Evolutionary conservation across 164 flowering plant genomes (phyloP).

Genomic region (Saururus chinensis): DNA sequence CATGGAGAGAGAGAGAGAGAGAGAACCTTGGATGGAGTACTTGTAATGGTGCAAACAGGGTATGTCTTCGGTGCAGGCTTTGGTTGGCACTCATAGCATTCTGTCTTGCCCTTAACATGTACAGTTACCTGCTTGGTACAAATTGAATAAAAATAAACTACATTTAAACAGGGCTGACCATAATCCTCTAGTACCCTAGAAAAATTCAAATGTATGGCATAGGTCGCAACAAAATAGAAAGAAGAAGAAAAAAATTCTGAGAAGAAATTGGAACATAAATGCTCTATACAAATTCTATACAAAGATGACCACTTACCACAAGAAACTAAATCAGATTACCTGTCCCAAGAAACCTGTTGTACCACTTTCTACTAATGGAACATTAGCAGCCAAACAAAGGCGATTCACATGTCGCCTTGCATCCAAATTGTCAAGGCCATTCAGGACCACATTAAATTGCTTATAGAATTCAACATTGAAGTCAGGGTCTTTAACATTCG

Average conservation of each 20-base stretch:
- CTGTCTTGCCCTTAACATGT: conserved; percentile 87
- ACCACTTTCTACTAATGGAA: conserved; percentile 96
- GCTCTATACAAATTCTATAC: neutral
- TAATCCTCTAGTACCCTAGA: too few species aligned
- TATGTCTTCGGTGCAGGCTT: conserved; percentile 92
- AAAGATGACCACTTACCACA: too few species aligned
- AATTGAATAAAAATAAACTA: neutral
- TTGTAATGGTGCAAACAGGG: conserved; percentile 98
- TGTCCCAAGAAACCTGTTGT: conserved; percentile 98
- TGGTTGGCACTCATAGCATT: conserved; percentile 95
- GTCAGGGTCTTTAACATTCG: conserved; percentile 79
- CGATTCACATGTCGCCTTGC: conserved; percentile 97
- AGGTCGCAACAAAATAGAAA: neutral
- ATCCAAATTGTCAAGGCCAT: conserved; percentile 95
- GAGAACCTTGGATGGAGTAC: conserved; percentile 93
- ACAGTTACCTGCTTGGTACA: conserved; percentile 63
- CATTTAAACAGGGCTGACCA: neutral
- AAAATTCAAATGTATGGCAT: too few species aligned
- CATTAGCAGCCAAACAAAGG: conserved; percentile 90
- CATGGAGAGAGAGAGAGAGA: neutral
- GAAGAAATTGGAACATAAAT: too few species aligned
- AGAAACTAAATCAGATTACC: conserved; percentile 25
- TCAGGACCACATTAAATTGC: conserved; percentile 83
- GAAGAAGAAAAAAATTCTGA: neutral
- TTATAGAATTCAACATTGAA: conserved; percentile 90